Evolutionary conservation across 495 filamentous ascomycete genomes (phyloP), one percentile per base, ranked within the genome.

Genomic region (Hypoxylon lenormandii): DNA sequence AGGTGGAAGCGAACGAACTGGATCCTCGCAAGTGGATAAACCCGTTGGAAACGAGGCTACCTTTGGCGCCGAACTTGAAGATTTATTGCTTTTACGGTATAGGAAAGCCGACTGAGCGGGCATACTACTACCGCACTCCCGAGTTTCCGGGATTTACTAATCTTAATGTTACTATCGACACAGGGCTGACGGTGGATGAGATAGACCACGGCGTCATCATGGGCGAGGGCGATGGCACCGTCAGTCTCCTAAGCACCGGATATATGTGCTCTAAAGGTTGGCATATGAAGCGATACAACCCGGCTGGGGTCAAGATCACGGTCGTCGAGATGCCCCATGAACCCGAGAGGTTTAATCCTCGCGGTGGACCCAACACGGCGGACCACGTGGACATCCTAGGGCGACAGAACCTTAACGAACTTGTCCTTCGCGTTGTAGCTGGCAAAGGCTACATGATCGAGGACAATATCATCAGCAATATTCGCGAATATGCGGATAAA

Each of bases 81-180:
- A 92, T 98, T 16, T 98, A 95, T 76, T 98, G 95, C 79, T 98
- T 98, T 81, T 98, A 98, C 76, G 95, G 92, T 36, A 85, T 96
- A 22, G 92, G 91, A 5, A 98, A 98, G 77, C 89, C 91, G 11
- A 97, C 94, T 0, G 94, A 98, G 77, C 85, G 94, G 49, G 87
- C 88, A 50, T 98, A 97, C 78, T 98, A 89, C 78, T 97, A 97
- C 80, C 89, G 90, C 40, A 83, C 91, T 16, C 88, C 94, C 36
- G 82, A 82, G 2, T 86, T 88, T 45, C 89, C 91, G 0, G 64
- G 81, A 12, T 75, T 82, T 2, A 84, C 88, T 11, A 87, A 83
- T 30, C 81, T 93, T 4, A 94, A 96, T 69, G 89, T 97, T 72
- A 96, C 91, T 38, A 98, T 98, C 62, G 96, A 98, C 79, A 96